A percentile compares a stretch with the other conserved stretches of the same genome.
Evolutionary conservation across 495 filamentous ascomycete genomes (phyloP).

Genomic region (Acidomyces sp.): DNA sequence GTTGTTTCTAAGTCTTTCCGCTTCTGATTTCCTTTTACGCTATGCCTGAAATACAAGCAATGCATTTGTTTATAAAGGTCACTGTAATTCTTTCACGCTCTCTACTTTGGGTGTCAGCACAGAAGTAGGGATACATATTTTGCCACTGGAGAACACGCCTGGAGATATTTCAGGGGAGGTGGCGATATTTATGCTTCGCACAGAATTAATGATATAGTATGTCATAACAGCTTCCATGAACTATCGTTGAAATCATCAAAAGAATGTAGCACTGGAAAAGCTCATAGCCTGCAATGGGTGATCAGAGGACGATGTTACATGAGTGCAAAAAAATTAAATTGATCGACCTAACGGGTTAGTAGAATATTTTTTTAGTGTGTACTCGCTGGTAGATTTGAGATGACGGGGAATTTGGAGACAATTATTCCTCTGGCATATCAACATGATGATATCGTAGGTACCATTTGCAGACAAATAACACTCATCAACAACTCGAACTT

Average conservation of each 20-base stretch:
- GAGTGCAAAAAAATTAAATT: slow-evolving; percentile 9
- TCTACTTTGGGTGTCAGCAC: slow-evolving; percentile 15
- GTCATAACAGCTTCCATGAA: slow-evolving; percentile 8
- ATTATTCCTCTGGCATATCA: too few species aligned
- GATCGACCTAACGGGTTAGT: slow-evolving; percentile 10
- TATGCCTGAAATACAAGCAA: slow-evolving; percentile 19
- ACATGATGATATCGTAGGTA: too few species aligned
- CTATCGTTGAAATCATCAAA: slow-evolving; percentile 5
- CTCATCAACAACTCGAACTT: too few species aligned
- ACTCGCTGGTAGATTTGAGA: slow-evolving; percentile 3
- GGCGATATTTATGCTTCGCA: slow-evolving; percentile 6
- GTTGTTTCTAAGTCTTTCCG: slow-evolving; percentile 14
- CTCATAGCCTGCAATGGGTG: slow-evolving; percentile 5
- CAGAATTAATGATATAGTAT: neutral
- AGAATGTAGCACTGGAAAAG: slow-evolving; percentile 2
- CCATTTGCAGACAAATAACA: too few species aligned
- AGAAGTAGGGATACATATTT: slow-evolving; percentile 16
- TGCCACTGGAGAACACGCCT: slow-evolving; percentile 9
- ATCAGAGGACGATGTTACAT: slow-evolving; percentile 3
- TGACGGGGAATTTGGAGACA: too few species aligned
- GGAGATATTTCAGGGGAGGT: slow-evolving; percentile 22
- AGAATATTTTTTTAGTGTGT: slow-evolving; percentile 16
- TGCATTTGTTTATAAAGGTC: slow-evolving; percentile 15
- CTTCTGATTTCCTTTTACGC: slow-evolving; percentile 4
- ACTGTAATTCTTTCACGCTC: slow-evolving; percentile 17